Base-by-base conservation (phyloP, 805 yeast species). In the Candida easanensis region DNA sequence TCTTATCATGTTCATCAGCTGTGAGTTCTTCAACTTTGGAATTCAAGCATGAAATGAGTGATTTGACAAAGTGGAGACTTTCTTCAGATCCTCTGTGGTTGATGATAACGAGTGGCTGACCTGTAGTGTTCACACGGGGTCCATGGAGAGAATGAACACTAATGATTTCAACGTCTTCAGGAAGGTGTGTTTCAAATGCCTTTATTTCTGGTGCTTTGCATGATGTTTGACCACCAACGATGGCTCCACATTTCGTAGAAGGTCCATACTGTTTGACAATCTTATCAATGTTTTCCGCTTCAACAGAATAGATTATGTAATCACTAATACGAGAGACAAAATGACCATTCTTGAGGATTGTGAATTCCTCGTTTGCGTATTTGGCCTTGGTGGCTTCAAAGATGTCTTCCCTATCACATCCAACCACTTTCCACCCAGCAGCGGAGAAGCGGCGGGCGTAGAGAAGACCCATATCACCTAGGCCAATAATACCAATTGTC, bases 221-320 rank as follows among this genome's bases (percentile, higher is more conserved):
- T 9, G 96, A 86, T 0, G 99, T 90, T 64, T 93, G 99, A 7
- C 99, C 99, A n/a, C 98, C 99, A 5, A 93, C 96, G 33, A 90
- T 79, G 3, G 95, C 84, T 3, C 95, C 95, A 4, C 81, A 65
- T 60, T 91, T 91, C 4, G 96, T 81, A 0, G 91, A 84, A 0
- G 96, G 91, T 0, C 96, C 97, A 63, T 91, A 91, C 30, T 66
- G 34, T 4, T 76, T 58, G 5, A 89, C 95, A 30, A 93, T 87
- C 44, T 73, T 73, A 36, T 71, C 79, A 38, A 93, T 83, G 57
- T 80, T 79, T 49, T 84, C 95, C 2, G 98, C 97, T 63, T 93
- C 99, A 3, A 93, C 98, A 43, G 90, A 81, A 71, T 90, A 93
- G 43, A 93, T 82, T 40, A 85, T 77, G 59, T 82, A 88, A 61